Percentiles rank a stretch among this genome's conserved stretches.
These are phyloP conservation scores for Ophiostoma triangulosporum DNA, from an alignment of 2,329 filamentous ascomycete species.

Conservation along the genomic window DNA sequence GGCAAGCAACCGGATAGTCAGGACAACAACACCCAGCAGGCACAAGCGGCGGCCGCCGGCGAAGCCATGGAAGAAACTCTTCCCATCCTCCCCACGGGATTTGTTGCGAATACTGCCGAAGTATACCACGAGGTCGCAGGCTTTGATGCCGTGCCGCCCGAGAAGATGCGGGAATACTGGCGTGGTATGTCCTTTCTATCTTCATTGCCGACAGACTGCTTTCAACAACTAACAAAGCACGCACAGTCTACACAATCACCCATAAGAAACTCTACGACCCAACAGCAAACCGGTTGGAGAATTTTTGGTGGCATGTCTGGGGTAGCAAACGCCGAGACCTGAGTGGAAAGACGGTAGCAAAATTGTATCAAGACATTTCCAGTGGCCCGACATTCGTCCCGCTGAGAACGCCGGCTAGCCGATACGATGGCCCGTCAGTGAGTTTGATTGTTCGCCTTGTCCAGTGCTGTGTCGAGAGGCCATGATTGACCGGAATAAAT, in stretches of 20 bases:
- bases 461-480: no score
- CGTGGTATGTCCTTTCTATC: constrained; percentile 29
- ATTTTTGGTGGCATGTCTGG: constrained; percentile 55
- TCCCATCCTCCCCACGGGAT: constrained; percentile 42
- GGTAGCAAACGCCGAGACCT: constrained; percentile 42
- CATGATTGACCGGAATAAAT: no score
- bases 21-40: background rate
- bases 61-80: constrained; percentile 13
- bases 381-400: constrained; percentile 43
- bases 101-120: constrained; percentile 38
- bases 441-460: constrained; percentile 11
- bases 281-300: constrained; percentile 48
- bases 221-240: background rate
- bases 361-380: constrained; percentile 44
- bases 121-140: constrained; percentile 42
- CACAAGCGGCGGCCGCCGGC: background rate
- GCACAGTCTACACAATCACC: constrained; percentile 45
- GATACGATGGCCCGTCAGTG: constrained; percentile 39
- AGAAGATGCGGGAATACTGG: constrained; percentile 43
- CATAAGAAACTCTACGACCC: constrained; percentile 45
- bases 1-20: background rate
- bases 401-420: constrained; percentile 36
- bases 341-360: constrained; percentile 39
- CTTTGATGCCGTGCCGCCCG: constrained; percentile 34
- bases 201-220: background rate